A percentile compares a stretch with the other conserved stretches of the same genome.
These are phyloP conservation scores for Aspergillus glaucus DNA, from an alignment of 2,329 filamentous ascomycete species.

Conservation along the genomic window DNA sequence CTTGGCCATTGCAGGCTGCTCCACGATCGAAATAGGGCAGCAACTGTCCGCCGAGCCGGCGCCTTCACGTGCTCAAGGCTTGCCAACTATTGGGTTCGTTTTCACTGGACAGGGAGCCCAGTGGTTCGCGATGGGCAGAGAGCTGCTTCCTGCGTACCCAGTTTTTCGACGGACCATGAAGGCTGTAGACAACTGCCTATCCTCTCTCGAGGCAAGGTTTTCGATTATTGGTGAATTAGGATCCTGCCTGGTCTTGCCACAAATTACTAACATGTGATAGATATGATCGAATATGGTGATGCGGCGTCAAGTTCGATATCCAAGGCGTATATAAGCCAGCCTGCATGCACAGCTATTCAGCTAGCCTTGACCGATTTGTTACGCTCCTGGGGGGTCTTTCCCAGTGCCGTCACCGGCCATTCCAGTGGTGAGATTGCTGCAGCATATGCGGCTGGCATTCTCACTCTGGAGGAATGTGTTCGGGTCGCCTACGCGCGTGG, in stretches of 20 bases:
- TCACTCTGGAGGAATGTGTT: constrained; percentile 15
- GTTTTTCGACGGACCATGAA: constrained; percentile 13
- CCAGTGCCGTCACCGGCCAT: constrained; percentile 23
- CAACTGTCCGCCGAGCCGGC: constrained; percentile 18
- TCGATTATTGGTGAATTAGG: neutral
- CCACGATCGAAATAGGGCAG: constrained; percentile 16
- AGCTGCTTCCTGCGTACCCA: constrained; percentile 14
- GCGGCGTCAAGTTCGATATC: neutral
- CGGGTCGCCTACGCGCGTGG: constrained; percentile 21
- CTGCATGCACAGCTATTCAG: constrained; percentile 26
- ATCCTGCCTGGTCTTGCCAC: neutral
- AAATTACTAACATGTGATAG: neutral
- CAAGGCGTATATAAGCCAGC: constrained; percentile 11
- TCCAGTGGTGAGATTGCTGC: constrained; percentile 29
- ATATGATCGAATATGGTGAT: constrained; percentile 1
- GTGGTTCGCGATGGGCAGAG: constrained; percentile 11
- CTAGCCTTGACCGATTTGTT: constrained; percentile 25
- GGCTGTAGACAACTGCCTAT: constrained; percentile 2
- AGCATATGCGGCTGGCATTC: constrained; percentile 24
- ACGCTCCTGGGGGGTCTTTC: constrained; percentile 17
- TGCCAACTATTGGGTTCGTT: constrained; percentile 12
- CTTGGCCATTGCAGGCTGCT: constrained; percentile 14
- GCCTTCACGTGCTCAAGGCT: constrained; percentile 12
- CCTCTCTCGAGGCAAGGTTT: constrained; percentile 12
- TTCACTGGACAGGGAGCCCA: constrained; percentile 18